Evolutionary conservation across 352 stramenopile genomes (phyloP).

Genomic region (Pythium aphanidermatum): DNA sequence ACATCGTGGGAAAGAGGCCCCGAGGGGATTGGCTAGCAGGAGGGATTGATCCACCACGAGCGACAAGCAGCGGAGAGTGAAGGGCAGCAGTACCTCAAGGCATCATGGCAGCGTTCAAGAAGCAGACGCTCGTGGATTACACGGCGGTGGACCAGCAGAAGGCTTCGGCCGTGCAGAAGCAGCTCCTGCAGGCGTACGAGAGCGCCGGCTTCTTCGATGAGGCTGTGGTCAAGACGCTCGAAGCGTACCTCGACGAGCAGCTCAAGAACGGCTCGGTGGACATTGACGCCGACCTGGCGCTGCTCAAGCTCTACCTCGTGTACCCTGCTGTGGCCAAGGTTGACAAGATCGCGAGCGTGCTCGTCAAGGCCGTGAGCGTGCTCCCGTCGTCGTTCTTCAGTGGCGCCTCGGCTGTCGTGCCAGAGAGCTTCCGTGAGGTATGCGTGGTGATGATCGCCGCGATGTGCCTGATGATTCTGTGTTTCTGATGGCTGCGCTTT

Average conservation of each 20-base stretch:
- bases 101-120: slow-evolving; percentile 57
- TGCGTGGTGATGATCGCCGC: no score
- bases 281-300: slow-evolving; percentile 68
- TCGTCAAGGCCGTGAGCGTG: slow-evolving; percentile 64
- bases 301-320: slow-evolving; percentile 81
- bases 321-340: slow-evolving; percentile 54
- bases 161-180: slow-evolving; percentile 43
- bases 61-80: background rate
- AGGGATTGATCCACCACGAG: background rate
- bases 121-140: slow-evolving; percentile 63
- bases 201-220: slow-evolving; percentile 44
- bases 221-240: slow-evolving; percentile 39
- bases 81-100: background rate
- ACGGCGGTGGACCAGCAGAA: slow-evolving; percentile 30
- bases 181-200: slow-evolving; percentile 43
- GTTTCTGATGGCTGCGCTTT: no score
- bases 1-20: slow-evolving; percentile 1
- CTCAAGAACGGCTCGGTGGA: slow-evolving; percentile 50
- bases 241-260: slow-evolving; percentile 76
- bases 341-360: slow-evolving; percentile 53
- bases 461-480: no score
- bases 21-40: slow-evolving; percentile 25
- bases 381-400: slow-evolving; percentile 75
- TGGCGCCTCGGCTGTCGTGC: slow-evolving; percentile 58
- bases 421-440: slow-evolving; percentile 67